Evolutionary conservation across 2,329 filamentous ascomycete species (phyloP), one percentile per base, ranked within the genome.

Genomic region (Rachicladosporium sp.): DNA sequence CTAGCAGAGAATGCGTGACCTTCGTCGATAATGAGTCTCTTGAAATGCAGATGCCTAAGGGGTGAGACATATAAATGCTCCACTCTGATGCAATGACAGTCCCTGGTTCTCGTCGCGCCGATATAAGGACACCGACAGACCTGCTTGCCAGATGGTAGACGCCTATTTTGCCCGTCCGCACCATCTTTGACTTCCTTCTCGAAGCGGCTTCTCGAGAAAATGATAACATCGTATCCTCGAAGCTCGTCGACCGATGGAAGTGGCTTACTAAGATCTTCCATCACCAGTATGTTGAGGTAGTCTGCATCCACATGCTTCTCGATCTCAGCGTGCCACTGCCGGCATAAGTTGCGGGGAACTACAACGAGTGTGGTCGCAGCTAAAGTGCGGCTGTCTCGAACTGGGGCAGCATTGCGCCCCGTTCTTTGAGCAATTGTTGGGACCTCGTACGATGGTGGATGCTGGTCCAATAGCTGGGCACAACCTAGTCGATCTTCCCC

Each of bases 21-120:
- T 67, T 95, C 89, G 47, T 96, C 89, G 12, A 93, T 81, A 35
- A 96, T 88, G 35, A 93, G 79, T 1, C 89, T 73, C 51, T 94
- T 80, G 71, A 89, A 94, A 50, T 85, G 86, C 3, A 95, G 60
- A 6, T 74, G 61, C 31, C 76, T 76, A n/a, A 95, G 60, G 0
- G 81, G 74, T 1, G 77, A 82, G 7, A 70, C 56, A 27, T 76
- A 72, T 42, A 63, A 30, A 46, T 58, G 58, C 4, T 64, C 57
- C 2, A 54, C 48, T 6, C 50, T 54, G 3, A 66, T 52, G 41
- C 65, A 69, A n/a, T 57, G 60, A 46, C 67, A 73, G 42, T 67
- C 59, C 4, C 59, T 55, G 6, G 55, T 57, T 21, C 66, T 53
- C 0, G 64, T 63, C 3, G 61, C 55, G 13, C 67, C 63, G 37